Conservation (phyloP, 2,329 filamentous ascomycete species). For the Acrodontium crateriforme region DNA sequence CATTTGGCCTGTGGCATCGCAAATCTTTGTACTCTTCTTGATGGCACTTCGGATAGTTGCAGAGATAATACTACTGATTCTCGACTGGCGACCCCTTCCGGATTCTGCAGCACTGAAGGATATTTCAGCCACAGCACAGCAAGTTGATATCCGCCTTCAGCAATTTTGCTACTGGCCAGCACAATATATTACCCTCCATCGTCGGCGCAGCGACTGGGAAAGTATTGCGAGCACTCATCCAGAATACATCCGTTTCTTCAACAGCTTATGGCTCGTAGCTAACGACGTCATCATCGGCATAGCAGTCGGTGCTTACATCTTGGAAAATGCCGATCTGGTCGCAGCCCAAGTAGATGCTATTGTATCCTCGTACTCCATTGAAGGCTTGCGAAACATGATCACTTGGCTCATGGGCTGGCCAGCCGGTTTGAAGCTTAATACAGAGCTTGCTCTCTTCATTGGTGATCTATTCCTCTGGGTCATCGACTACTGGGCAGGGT, state of each 20-base stretch:
- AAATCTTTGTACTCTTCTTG: constrained; percentile 60
- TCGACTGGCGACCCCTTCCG: constrained; percentile 74
- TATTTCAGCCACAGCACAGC: constrained; percentile 89
- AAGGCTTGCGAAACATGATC: constrained; percentile 77
- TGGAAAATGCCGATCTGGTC: constrained; percentile 81
- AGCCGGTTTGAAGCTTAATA: constrained; percentile 88
- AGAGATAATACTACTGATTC: constrained; percentile 60
- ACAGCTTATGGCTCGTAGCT: constrained; percentile 93
- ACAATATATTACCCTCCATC: constrained; percentile 83
- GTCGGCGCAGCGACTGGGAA: constrained; percentile 82
- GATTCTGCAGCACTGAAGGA: constrained; percentile 81
- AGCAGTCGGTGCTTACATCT: constrained; percentile 88
- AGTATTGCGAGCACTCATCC: constrained; percentile 91
- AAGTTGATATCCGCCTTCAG: constrained; percentile 90
- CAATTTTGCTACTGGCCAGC: constrained; percentile 99
- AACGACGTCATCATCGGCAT: constrained; percentile 99
- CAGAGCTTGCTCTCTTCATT: constrained; percentile 81
- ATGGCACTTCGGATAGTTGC: constrained; percentile 68
- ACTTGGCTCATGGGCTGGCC: constrained; percentile 94
- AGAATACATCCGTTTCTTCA: constrained; percentile 98
- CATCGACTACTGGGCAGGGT: constrained; percentile 91
- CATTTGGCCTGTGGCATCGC: constrained; percentile 61
- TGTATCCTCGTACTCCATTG: constrained; percentile 70
- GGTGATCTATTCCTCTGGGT: constrained; percentile 97
- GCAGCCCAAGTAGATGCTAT: constrained; percentile 65